Percentiles rank a stretch among this genome's conserved stretches.
Evolutionary conservation across 1,284 basidiomycete species (phyloP).

Genomic region (Neotropicomus parvogracilis): DNA sequence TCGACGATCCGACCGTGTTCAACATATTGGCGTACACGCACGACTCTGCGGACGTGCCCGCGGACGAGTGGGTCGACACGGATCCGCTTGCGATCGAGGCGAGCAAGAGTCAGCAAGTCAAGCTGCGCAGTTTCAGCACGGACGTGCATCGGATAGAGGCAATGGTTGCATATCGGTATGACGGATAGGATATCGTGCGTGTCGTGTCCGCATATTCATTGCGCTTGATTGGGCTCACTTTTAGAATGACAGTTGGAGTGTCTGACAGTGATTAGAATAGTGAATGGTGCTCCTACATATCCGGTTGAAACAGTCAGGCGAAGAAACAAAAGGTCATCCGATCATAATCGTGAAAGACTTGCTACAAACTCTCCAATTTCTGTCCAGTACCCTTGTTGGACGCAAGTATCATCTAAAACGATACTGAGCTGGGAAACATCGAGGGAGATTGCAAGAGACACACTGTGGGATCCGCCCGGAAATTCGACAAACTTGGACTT

Average conservation of each 20-base stretch:
- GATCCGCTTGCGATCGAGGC: constrained; percentile 94
- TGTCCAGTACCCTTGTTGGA: constrained; percentile 64
- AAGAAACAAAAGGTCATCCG: background rate
- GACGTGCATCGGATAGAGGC: constrained; percentile 89
- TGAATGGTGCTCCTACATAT: constrained; percentile 6
- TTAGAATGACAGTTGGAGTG: background rate
- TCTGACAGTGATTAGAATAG: constrained; percentile 1
- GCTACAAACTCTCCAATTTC: constrained; percentile 57
- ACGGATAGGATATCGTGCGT: constrained; percentile 38
- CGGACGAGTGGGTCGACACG: constrained; percentile 90
- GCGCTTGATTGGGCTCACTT: background rate
- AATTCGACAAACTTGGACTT: constrained; percentile 62
- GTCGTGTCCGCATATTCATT: background rate
- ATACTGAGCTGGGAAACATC: background rate
- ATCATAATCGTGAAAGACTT: constrained; percentile 24
- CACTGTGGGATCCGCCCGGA: constrained; percentile 66
- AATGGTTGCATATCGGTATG: constrained; percentile 83
- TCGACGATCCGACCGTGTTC: constrained; percentile 93
- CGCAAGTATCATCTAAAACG: constrained; percentile 62
- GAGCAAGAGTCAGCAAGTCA: constrained; percentile 94
- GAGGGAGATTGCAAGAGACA: constrained; percentile 24
- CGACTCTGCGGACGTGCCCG: constrained; percentile 83
- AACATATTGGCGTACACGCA: constrained; percentile 94
- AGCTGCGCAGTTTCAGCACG: constrained; percentile 86
- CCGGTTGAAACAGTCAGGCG: background rate